Conservation (phyloP, 2,329 filamentous ascomycete species). For the Emergomyces orientalis region DNA sequence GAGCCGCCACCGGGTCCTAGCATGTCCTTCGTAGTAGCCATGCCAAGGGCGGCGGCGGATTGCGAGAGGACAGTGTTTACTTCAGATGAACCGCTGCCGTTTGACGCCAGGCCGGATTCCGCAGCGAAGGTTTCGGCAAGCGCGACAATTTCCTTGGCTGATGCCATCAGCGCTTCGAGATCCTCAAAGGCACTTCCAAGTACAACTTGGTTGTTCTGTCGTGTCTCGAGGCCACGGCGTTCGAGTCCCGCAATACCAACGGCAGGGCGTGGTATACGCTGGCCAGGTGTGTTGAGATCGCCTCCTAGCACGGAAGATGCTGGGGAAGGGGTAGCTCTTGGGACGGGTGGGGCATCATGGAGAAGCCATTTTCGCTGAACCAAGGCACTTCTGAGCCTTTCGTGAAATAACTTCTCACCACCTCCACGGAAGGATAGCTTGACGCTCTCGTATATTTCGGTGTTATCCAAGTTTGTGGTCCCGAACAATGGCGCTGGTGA, state of each 20-base stretch:
- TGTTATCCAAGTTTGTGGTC: conserved; percentile 37
- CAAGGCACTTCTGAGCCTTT: conserved; percentile 76
- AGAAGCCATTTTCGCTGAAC: conserved; percentile 94
- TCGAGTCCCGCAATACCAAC: conserved; percentile 91
- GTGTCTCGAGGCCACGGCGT: conserved; percentile 69
- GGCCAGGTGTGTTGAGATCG: conserved; percentile 17
- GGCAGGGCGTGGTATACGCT: conserved; percentile 35
- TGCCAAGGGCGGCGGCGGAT: conserved; percentile 71
- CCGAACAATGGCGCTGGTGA: conserved; percentile 67
- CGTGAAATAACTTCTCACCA: conserved; percentile 82
- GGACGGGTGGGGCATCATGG: conserved; percentile 78
- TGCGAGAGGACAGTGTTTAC: conserved; percentile 68
- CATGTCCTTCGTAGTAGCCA: conserved; percentile 93
- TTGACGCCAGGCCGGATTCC: conserved; percentile 49
- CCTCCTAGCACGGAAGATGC: conserved; percentile 21
- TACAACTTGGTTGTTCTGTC: conserved; percentile 85
- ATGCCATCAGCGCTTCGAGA: conserved; percentile 91
- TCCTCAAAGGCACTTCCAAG: conserved; percentile 95
- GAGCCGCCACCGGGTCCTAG: conserved; percentile 63
- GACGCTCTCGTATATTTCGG: conserved; percentile 62
- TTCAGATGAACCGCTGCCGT: conserved; percentile 54
- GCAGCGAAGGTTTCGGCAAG: conserved; percentile 79
- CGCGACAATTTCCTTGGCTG: conserved; percentile 89
- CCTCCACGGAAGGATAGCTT: conserved; percentile 88
- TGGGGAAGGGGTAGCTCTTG: conserved; percentile 45